Conservation (phyloP, 192 early-diverging fungal genomes). For the Chytriomyces hyalinus region DNA sequence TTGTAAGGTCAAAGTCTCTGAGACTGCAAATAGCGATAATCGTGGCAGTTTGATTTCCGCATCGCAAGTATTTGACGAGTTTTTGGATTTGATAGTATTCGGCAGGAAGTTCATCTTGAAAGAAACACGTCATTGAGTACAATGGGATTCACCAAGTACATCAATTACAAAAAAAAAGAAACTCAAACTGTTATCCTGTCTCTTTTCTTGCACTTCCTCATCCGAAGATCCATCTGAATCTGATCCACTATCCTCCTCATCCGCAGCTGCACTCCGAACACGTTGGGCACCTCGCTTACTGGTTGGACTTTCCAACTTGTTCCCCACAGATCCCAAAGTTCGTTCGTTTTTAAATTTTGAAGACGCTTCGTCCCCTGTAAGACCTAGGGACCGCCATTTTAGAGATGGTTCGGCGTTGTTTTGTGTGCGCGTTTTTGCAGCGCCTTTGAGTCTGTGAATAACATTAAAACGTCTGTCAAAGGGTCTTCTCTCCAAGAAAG, state of each 20-base stretch:
- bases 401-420: slow-evolving; percentile 49
- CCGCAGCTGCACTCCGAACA: background rate
- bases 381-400: slow-evolving; percentile 46
- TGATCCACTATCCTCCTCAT: slow-evolving; percentile 28
- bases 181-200: slow-evolving; percentile 60
- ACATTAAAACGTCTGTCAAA: too few relatives aligned
- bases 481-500: too few relatives aligned
- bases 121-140: too few relatives aligned
- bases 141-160: too few relatives aligned
- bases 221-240: slow-evolving; percentile 46
- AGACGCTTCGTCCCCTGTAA: slow-evolving; percentile 21
- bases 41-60: slow-evolving; percentile 71
- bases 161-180: slow-evolving; percentile 10
- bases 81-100: slow-evolving; percentile 72
- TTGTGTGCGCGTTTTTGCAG: background rate
- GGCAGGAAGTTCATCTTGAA: slow-evolving; percentile 57
- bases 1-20: slow-evolving; percentile 66
- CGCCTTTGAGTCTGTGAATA: slow-evolving; percentile 13
- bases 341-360: slow-evolving; percentile 10
- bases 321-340: background rate
- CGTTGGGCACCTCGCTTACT: slow-evolving; percentile 22
- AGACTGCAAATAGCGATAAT: slow-evolving; percentile 71
- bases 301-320: slow-evolving; percentile 14
- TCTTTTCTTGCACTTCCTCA: slow-evolving; percentile 63
- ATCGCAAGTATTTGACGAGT: slow-evolving; percentile 65